A percentile compares a stretch with the other conserved stretches of the same genome.
Conservation (phyloP, 1,284 basidiomycete genomes). For the Rhizoctonia solani region DNA sequence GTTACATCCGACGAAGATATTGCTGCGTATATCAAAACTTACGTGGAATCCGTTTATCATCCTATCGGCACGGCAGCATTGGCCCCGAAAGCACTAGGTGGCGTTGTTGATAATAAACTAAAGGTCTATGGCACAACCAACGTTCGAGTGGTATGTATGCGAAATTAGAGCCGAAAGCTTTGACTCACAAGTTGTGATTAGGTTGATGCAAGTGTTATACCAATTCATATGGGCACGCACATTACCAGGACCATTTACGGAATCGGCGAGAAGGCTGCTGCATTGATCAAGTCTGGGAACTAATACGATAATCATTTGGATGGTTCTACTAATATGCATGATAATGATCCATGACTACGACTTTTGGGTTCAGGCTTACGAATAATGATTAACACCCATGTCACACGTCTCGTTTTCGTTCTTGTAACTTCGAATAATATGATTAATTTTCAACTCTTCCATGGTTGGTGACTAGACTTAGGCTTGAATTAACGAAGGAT, state of each 20-base stretch:
- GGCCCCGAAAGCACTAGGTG: conserved; percentile 45
- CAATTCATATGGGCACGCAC: conserved; percentile 47
- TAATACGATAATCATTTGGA: neutral
- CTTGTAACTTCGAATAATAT: too few species aligned
- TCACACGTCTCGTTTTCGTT: too few species aligned
- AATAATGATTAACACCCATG: too few species aligned
- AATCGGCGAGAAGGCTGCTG: conserved; percentile 44
- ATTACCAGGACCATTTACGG: conserved; percentile 47
- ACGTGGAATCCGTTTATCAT: conserved; percentile 39
- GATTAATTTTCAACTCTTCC: too few species aligned
- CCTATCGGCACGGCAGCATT: conserved; percentile 44
- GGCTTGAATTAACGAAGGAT: too few species aligned
- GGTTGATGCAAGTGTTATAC: conserved; percentile 43
- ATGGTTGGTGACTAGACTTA: too few species aligned
- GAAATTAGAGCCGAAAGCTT: too few species aligned
- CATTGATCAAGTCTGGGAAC: conserved; percentile 38
- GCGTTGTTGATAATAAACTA: conserved; percentile 46
- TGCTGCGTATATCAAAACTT: conserved; percentile 27
- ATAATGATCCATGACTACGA: neutral
- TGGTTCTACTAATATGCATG: neutral
- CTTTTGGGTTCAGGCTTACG: neutral
- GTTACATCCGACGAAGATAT: conserved; percentile 33
- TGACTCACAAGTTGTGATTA: neutral
- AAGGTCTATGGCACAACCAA: conserved; percentile 47
- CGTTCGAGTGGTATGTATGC: conserved; percentile 39